A percentile compares a stretch with the other conserved stretches of the same genome.
These are phyloP conservation scores for Cyphellophora europaea DNA, from an alignment of 2,329 filamentous ascomycete genomes.

Conservation along the genomic window DNA sequence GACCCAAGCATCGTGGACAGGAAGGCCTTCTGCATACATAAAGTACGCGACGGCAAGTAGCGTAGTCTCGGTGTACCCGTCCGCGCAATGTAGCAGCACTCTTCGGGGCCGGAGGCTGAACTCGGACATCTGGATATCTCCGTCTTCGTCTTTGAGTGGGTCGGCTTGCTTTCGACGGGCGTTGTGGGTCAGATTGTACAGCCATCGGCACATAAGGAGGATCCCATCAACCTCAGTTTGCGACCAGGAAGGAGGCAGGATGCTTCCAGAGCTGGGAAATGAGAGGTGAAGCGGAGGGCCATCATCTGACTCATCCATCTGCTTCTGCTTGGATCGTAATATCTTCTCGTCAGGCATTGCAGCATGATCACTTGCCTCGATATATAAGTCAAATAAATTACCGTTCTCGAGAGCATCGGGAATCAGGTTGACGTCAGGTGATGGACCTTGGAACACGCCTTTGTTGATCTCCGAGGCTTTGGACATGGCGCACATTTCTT, in stretches of 20 bases:
- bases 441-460: conserved; percentile 86
- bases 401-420: conserved; percentile 32
- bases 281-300: conserved; percentile 52
- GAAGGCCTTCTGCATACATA: conserved; percentile 77
- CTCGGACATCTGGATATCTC: conserved; percentile 46
- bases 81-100: conserved; percentile 84
- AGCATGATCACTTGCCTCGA: conserved; percentile 82
- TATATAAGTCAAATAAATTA: conserved; percentile 65
- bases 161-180: conserved; percentile 21
- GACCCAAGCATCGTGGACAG: conserved; percentile 80
- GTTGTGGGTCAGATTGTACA: conserved; percentile 72
- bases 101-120: conserved; percentile 43
- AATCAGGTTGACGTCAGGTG: conserved; percentile 57
- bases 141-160: conserved; percentile 37
- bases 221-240: conserved; percentile 76
- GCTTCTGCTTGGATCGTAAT: conserved; percentile 54
- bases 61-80: conserved; percentile 93
- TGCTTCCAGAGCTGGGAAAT: conserved; percentile 91
- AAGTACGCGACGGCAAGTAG: conserved; percentile 84
- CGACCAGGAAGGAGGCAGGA: conserved; percentile 74
- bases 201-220: conserved; percentile 80
- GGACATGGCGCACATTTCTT: conserved; percentile 92
- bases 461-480: conserved; percentile 76
- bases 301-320: conserved; percentile 29
- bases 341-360: conserved; percentile 61